A percentile compares a stretch with the other conserved stretches of the same genome.
phyloP scores from a whole-genome alignment of 2,329 filamentous ascomycete species.

The Nothophoma quercina region DNA sequence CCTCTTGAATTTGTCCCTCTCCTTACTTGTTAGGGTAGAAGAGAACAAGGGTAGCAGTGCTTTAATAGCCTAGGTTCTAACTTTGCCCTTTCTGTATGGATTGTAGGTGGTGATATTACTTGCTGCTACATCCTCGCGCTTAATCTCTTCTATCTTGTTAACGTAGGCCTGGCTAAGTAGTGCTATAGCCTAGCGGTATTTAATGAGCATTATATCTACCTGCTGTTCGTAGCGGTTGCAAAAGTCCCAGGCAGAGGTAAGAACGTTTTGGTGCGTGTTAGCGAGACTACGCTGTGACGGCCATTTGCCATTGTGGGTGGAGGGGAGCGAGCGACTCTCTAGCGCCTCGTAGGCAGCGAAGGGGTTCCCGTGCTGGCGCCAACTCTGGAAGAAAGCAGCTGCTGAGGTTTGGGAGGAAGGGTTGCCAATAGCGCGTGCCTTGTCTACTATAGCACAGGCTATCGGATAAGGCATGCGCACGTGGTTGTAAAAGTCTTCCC shows the following conservation, averaged over 20 bases:
- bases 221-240: slow-evolving; percentile 6
- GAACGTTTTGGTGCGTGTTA: neutral
- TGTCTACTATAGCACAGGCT: no score
- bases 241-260: slow-evolving; percentile 3
- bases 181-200: slow-evolving; percentile 3
- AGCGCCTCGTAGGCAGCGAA: neutral
- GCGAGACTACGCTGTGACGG: neutral
- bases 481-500: no score
- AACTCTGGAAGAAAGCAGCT: neutral
- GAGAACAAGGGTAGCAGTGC: neutral
- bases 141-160: slow-evolving; percentile 3
- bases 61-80: neutral
- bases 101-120: neutral
- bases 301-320: neutral
- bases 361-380: neutral
- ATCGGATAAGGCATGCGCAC: no score
- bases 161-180: slow-evolving; percentile 1
- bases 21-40: neutral
- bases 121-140: neutral
- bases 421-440: neutral
- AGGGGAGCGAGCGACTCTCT: neutral
- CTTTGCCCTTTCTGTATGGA: neutral
- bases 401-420: neutral
- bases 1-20: neutral
- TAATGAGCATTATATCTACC: slow-evolving; percentile 7